Base-by-base conservation (phyloP, 148 eudicot genomes). In the Nyssa sinensis region DNA sequence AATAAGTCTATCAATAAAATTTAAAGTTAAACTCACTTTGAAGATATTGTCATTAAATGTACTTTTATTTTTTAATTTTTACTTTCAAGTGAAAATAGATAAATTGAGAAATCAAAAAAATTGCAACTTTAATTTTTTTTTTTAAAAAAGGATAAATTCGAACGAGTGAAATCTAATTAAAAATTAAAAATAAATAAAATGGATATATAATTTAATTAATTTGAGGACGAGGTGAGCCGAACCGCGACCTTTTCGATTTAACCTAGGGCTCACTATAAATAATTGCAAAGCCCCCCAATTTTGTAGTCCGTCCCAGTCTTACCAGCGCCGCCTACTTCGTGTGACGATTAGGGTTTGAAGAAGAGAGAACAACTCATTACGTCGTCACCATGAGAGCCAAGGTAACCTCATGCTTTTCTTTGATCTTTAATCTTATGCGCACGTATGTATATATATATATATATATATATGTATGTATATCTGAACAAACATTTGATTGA, bases 321-420 rank as follows among this genome's bases (percentile, higher is more conserved):
- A 41, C 71, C 69, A 51, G 62, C 7, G 49, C 53, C 16, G 32
- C 74, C 16, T 0, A 30, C 28, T 17, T 0, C 16, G 3, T 23
- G 57, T 0, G 57, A 49, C 1, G 21, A 53, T 25, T 68, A 67
- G 84, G 80, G 77, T 76, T 67, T 73, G 28, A 41, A 0, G 24
- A 4, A 19, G 21, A 55, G 25, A 3, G 25, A 55, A 55, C 59
- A 7, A 28, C 61, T 32, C 30, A 53, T 55, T 33, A 58, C 63
- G 23, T 0, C 0, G 0, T 63, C 77, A 68, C 74, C 80, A 81
- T 81, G 84, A 76, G 84, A 31, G 84, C 84, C 55, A 81, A 81
- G 84, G 84, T 81, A 66, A 0, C 0, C 19, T 27, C 13, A n/a
- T 21, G 0, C 35, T 21, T 3, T n/a, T 1, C 25, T 55, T n/a